These are phyloP conservation scores for Morella rubra DNA, from an alignment of 306 rosid species.

Conservation along the genomic window DNA sequence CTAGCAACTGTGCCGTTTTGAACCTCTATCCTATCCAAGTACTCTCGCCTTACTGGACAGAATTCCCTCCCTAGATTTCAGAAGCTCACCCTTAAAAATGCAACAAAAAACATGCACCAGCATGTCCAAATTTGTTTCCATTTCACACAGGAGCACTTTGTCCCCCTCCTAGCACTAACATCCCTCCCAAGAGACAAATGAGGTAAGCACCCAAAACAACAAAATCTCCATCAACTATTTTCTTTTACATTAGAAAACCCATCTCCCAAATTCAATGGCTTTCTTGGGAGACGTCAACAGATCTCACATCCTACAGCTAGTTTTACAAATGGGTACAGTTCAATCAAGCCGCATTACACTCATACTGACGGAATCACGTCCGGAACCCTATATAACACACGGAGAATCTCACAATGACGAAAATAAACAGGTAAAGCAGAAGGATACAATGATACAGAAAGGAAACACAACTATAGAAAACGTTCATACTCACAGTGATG, in stretches of 20 bases:
- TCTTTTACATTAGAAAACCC: conserved; percentile 8
- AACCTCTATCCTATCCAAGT: neutral
- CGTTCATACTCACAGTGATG: conserved; percentile 55
- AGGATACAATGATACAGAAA: neutral
- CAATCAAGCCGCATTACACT: conserved; percentile 34
- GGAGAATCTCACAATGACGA: neutral
- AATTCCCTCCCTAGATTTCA: neutral
- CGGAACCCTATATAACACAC: neutral
- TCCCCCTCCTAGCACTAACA: conserved; percentile 3
- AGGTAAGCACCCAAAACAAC: neutral
- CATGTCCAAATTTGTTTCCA: conserved; percentile 12
- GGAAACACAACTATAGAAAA: neutral
- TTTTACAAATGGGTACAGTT: conserved; percentile 13
- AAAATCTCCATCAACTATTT: conserved; percentile 9
- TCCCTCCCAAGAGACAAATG: neutral
- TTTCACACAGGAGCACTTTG: neutral
- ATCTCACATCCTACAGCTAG: conserved; percentile 38
- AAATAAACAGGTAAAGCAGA: neutral
- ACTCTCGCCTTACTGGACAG: neutral
- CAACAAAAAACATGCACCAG: neutral
- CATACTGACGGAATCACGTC: conserved; percentile 13
- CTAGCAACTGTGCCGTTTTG: neutral
- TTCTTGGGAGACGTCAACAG: conserved; percentile 23
- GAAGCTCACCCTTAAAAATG: neutral
- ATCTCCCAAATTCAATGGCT: conserved; percentile 10